phyloP scores from a whole-genome alignment of 1,284 basidiomycete species.

The Puccinia novopanici region DNA sequence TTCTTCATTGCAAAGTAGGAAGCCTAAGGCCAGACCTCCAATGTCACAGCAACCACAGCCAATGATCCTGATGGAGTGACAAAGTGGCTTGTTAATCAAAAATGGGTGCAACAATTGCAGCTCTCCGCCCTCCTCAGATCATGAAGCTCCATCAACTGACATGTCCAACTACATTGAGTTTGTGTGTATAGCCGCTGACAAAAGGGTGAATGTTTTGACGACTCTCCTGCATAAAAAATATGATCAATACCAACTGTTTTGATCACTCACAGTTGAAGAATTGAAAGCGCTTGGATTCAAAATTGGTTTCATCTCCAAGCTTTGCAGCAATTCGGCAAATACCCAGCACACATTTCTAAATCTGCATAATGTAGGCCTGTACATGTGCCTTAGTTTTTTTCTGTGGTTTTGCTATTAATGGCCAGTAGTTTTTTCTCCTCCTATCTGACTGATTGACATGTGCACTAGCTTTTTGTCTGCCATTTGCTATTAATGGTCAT shows the following conservation, averaged over 20 bases:
- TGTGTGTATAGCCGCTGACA: background rate
- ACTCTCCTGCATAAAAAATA: background rate
- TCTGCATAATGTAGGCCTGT: too few species aligned
- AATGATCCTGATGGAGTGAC: background rate
- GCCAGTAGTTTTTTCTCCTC: too few species aligned
- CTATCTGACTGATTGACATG: too few species aligned
- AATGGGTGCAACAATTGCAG: background rate
- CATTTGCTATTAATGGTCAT: too few species aligned
- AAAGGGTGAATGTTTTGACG: background rate
- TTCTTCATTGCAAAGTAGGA: background rate
- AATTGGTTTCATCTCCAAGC: constrained; percentile 9
- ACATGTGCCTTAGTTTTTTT: too few species aligned
- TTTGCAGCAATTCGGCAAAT: background rate
- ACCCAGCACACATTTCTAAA: too few species aligned
- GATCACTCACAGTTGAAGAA: background rate
- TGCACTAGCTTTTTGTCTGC: too few species aligned
- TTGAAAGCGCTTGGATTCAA: constrained; percentile 8
- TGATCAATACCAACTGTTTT: background rate
- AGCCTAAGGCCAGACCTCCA: background rate
- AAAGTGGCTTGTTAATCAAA: background rate
- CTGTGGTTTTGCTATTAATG: too few species aligned
- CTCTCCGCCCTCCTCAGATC: background rate
- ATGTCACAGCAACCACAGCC: too few species aligned
- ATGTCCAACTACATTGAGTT: background rate
- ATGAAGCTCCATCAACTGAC: background rate